Evolutionary conservation across 495 filamentous ascomycete species (phyloP), one percentile per base, ranked within the genome.

Genomic region (Aspergillus mulundensis): DNA sequence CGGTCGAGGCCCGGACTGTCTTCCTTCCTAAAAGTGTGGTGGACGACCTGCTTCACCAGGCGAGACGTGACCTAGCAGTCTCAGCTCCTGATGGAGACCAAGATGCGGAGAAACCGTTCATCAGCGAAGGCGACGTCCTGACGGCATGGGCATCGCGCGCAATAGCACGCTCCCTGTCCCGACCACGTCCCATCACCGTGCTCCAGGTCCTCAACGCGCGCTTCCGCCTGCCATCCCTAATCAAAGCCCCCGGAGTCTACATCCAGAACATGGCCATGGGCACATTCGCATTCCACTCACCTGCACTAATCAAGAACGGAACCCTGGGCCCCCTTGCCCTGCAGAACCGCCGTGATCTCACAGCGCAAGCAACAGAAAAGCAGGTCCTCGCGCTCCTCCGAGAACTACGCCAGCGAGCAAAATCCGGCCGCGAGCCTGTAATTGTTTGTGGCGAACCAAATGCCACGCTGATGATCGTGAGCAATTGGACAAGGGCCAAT

Each of bases 101-200:
- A 28, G 21, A 38, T 7, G 38, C 19, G 16, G 49, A 28, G 11
- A 4, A 25, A 15, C 41, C 52, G 4, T 54, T 54, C 30, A 8
- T 54, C 0, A 54, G 41, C 18, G 52, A 54, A 3, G 41, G 41
- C 5, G 52, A 54, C 20, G 16, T 54, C 7, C 18, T 54, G 16
- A 54, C 41, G 3, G 52, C 52, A 10, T 54, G 52, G 52, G 12
- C 16, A 2, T 4, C 49, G 14, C 34, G 32, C 2, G 21, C 39
- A 16, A n/a, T 8, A 12, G 21, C 10, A 15, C 16, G 14, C 20
- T 32, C 0, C 24, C 32, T 24, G 7, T 12, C 32, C 7, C 21
- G 3, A 5, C 12, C 8, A 10, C 11, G 0, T 5, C 5, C 1
- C n/a, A 6, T 18, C 12, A 42, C 49, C 21, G 49, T 25, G 0